Evolutionary conservation across 139 green algal genomes (phyloP), one percentile per base, ranked within the genome.

Genomic region (Chlamydomonas sphaeroides): DNA sequence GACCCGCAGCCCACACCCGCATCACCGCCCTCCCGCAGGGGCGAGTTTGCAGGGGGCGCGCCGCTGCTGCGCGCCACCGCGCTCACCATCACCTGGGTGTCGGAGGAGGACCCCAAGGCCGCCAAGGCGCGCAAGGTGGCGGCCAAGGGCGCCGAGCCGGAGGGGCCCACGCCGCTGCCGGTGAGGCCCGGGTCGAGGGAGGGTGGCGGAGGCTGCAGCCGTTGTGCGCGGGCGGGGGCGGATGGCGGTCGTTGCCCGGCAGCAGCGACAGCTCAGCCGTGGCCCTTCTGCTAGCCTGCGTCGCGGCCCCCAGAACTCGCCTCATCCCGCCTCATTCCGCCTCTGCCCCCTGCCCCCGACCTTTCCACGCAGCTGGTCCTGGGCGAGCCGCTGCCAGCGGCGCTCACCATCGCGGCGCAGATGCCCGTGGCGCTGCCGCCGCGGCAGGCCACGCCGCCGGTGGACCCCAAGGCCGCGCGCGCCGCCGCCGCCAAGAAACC

Each of bases 81-180:
- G n/a, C 45, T 85, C 21, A 79, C 68, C 1, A n/a, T 85, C 4
- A 71, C 68, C 5, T 85, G 68, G 68, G 11, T 56, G 14, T 10
- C 39, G 53, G 76, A 83, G 45, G 62, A 83, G 61, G 76, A 83
- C 63, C 76, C 76, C 63, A 83, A 74, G 33, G 59, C 39, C 57
- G 62, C 61, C 42, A 71, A 72, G 75, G 35, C 11, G 21, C 32
- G 49, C 25, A 28, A 32, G 33, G 28, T 3, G 38, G 65, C 30
- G 32, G 33, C 28, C 23, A 72, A 33, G 38, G 65, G 65, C 11
- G n/a, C n/a, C n/a, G 45, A 53, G 45, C 45, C 45, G 11, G 45
- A 53, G 45, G 45, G 45, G 45, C 45, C 45, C 45, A 53, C 45
- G 45, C 45, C 45, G 11, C 10, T 53, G 45, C 45, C 45, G 45